These are phyloP conservation scores for Serendipita sp. DNA, from an alignment of 768 basidiomycete genomes.

Conservation along the genomic window DNA sequence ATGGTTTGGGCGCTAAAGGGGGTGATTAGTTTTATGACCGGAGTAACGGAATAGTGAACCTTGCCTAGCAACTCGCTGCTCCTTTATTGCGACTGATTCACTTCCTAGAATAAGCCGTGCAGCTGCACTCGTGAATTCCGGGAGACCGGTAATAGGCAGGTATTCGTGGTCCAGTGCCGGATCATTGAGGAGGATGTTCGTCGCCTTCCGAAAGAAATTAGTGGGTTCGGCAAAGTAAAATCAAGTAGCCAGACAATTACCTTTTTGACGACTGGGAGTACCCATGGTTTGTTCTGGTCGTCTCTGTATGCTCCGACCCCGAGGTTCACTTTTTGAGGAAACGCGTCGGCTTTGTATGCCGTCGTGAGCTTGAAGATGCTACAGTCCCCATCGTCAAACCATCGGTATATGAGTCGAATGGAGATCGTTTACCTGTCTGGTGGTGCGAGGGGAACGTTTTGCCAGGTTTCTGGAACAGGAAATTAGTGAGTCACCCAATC, in stretches of 20 bases:
- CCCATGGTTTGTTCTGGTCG: slow-evolving; percentile 75
- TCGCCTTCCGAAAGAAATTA: slow-evolving; percentile 35
- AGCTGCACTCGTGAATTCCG: slow-evolving; percentile 66
- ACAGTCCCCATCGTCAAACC: slow-evolving; percentile 9
- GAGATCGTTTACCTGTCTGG: slow-evolving; percentile 49
- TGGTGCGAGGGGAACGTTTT: slow-evolving; percentile 63
- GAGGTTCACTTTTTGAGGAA: slow-evolving; percentile 69
- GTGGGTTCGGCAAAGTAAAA: slow-evolving; percentile 5
- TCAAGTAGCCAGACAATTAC: slow-evolving; percentile 22
- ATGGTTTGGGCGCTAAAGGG: slow-evolving; percentile 66
- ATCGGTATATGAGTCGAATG: slow-evolving; percentile 2
- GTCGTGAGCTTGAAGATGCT: slow-evolving; percentile 88
- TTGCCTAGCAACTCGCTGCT: slow-evolving; percentile 45
- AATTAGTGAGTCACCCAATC: background rate
- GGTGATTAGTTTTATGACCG: background rate
- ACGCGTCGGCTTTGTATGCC: slow-evolving; percentile 67
- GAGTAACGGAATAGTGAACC: background rate
- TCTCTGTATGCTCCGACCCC: slow-evolving; percentile 91
- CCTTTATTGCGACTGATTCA: slow-evolving; percentile 52
- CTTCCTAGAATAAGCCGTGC: slow-evolving; percentile 66
- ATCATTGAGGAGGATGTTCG: slow-evolving; percentile 48
- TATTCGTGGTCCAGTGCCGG: slow-evolving; percentile 78
- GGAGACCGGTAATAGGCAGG: slow-evolving; percentile 76
- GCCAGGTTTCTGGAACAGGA: slow-evolving; percentile 28
- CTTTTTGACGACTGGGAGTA: slow-evolving; percentile 82